Conservation (phyloP, 345 rosid genomes). For the Eutrema yunnanense region DNA sequence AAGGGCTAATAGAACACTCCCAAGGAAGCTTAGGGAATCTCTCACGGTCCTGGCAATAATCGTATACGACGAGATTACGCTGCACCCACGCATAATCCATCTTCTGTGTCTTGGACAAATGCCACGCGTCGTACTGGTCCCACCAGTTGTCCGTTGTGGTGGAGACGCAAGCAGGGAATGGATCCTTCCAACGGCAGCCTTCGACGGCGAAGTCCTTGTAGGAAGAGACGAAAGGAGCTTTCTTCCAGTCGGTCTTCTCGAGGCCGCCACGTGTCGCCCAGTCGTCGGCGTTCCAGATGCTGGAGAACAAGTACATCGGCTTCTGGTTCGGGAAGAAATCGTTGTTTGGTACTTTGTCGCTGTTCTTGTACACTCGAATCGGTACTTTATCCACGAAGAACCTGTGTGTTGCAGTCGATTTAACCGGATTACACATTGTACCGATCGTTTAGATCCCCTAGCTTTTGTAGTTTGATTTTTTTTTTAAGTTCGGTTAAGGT, state of each 20-base stretch:
- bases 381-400: constrained; percentile 80
- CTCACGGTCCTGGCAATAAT: constrained; percentile 67
- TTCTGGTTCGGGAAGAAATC: constrained; percentile 87
- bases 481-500: background rate
- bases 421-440: constrained; percentile 1
- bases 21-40: constrained; percentile 54
- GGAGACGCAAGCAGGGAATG: constrained; percentile 80
- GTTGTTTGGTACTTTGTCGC: constrained; percentile 54
- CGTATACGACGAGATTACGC: constrained; percentile 87
- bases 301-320: constrained; percentile 95
- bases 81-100: constrained; percentile 83
- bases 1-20: constrained; percentile 86
- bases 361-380: constrained; percentile 75
- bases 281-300: constrained; percentile 96
- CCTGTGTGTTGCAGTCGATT: constrained; percentile 33
- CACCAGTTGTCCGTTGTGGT: constrained; percentile 90
- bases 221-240: constrained; percentile 81
- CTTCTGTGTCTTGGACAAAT: constrained; percentile 67
- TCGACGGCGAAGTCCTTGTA: constrained; percentile 84
- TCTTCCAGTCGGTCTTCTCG: constrained; percentile 92
- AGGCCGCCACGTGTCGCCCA: constrained; percentile 98
- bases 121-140: constrained; percentile 93
- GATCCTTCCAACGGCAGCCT: constrained; percentile 90
- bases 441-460: background rate
- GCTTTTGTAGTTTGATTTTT: background rate